These are phyloP conservation scores for Aspergillus transmontanensis DNA, from an alignment of 2,329 filamentous ascomycete species.

Conservation along the genomic window DNA sequence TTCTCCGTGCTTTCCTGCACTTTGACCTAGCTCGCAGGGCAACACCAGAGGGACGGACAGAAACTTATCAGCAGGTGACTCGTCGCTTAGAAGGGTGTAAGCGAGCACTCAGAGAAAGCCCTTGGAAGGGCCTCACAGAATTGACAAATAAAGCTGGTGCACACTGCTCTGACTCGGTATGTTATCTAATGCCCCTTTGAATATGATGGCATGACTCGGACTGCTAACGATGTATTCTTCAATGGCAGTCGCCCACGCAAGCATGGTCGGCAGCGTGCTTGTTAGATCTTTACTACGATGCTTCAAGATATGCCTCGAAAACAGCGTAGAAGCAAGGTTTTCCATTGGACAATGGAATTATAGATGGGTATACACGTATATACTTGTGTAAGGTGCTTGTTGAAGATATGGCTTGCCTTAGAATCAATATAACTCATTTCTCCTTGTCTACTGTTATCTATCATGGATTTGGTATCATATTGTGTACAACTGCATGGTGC, in stretches of 20 bases:
- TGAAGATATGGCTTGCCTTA: background rate
- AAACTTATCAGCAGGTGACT: constrained; percentile 94
- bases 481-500: background rate
- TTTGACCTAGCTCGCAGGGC: constrained; percentile 79
- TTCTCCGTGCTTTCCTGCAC: constrained; percentile 84
- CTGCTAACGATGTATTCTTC: constrained; percentile 13
- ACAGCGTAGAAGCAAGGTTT: background rate
- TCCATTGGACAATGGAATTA: background rate
- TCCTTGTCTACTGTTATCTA: background rate
- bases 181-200: constrained; percentile 12
- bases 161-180: constrained; percentile 85
- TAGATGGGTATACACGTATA: background rate
- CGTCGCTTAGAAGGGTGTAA: constrained; percentile 80
- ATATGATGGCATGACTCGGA: background rate
- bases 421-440: background rate
- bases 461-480: background rate
- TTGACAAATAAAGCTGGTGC: constrained; percentile 88
- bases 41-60: constrained; percentile 68
- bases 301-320: constrained; percentile 50
- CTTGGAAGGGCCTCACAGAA: constrained; percentile 90
- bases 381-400: background rate
- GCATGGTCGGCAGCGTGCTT: constrained; percentile 95
- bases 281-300: constrained; percentile 95
- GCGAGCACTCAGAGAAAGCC: constrained; percentile 74
- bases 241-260: constrained; percentile 78